These are phyloP conservation scores for Volvox reticuliferus DNA, from an alignment of 139 green algal genomes.

Conservation along the genomic window DNA sequence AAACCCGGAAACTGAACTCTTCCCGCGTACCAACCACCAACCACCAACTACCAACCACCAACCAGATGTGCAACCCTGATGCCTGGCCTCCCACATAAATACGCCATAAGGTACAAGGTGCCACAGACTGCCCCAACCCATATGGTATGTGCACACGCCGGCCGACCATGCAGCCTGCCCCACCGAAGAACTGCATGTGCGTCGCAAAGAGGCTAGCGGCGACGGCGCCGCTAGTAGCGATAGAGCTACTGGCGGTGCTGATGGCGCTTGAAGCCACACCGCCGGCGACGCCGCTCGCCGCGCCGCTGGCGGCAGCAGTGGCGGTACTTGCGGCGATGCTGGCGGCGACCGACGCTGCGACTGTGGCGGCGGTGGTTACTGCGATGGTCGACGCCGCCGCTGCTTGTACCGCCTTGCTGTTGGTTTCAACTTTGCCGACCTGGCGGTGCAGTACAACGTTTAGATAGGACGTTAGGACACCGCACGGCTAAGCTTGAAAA, in stretches of 20 bases:
- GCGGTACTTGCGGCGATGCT: neutral
- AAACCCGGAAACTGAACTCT: too few relatives aligned
- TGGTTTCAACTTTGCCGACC: neutral
- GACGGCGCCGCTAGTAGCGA: conserved; percentile 6
- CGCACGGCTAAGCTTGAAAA: too few relatives aligned
- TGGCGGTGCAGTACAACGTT: neutral
- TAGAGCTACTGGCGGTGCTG: neutral
- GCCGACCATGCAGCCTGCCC: neutral
- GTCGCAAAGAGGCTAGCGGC: conserved; percentile 7
- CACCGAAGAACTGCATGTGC: conserved; percentile 44
- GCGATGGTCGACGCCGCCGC: conserved; percentile 31
- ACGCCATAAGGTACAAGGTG: too few relatives aligned
- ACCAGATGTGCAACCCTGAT: too few relatives aligned
- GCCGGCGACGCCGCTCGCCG: neutral
- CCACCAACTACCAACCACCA: too few relatives aligned
- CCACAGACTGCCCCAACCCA: neutral
- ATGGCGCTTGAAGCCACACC: neutral
- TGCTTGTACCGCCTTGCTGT: neutral
- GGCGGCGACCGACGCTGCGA: conserved; percentile 6
- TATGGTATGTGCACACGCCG: neutral
- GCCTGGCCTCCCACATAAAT: too few relatives aligned
- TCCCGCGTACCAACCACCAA: too few relatives aligned
- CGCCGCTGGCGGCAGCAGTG: neutral
- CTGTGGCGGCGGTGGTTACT: conserved; percentile 12
- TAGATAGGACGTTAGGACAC: too few relatives aligned